Evolutionary conservation across 164 flowering plant species (phyloP).

Genomic region (Berberis thunbergii): DNA sequence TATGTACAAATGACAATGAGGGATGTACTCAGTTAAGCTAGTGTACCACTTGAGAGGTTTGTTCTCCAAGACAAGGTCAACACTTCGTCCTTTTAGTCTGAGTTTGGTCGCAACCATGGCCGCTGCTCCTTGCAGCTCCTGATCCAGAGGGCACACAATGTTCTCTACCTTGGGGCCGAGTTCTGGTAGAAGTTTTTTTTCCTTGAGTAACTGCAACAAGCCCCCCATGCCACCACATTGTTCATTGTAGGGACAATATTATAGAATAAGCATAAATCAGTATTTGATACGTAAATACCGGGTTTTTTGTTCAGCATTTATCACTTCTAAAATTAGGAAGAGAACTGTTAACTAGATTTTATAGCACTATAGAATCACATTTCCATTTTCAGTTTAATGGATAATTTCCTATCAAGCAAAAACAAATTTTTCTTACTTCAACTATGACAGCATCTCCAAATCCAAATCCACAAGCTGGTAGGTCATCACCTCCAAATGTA

Average conservation of each 20-base stretch:
- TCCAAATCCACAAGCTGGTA: constrained; percentile 96
- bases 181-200: constrained; percentile 65
- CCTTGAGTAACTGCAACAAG: constrained; percentile 67
- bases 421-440: constrained; percentile 45
- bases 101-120: constrained; percentile 59
- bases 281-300: too few relatives aligned
- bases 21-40: not conserved
- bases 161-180: constrained; percentile 57
- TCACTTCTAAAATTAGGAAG: too few relatives aligned
- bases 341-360: too few relatives aligned
- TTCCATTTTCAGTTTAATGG: too few relatives aligned
- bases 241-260: not conserved
- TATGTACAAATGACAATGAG: not conserved
- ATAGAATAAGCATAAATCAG: too few relatives aligned
- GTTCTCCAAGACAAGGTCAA: constrained; percentile 78
- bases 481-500: constrained; percentile 87
- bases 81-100: constrained; percentile 72
- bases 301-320: too few relatives aligned
- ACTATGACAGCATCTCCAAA: constrained; percentile 96
- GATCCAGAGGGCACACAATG: constrained; percentile 74
- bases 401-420: too few relatives aligned
- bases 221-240: not conserved
- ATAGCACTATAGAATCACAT: too few relatives aligned
- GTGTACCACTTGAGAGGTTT: constrained; percentile 83
- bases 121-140: constrained; percentile 74